A percentile compares a stretch with the other conserved stretches of the same genome.
phyloP scores from a whole-genome alignment of 495 filamentous ascomycete species.

The Xylaria curta region DNA sequence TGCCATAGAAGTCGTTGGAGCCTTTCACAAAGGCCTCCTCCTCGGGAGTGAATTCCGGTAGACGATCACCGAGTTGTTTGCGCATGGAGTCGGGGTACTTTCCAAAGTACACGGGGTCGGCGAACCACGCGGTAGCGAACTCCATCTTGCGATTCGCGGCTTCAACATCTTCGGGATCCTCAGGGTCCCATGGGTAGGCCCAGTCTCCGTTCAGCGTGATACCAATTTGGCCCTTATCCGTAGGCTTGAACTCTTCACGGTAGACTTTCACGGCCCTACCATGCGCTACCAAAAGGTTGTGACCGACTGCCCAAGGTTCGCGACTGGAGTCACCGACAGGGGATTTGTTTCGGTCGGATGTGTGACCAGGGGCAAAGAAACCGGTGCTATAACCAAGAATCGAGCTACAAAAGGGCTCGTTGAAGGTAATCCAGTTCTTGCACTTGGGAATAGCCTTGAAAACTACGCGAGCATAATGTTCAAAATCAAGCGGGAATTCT shows the following conservation, averaged over 20 bases:
- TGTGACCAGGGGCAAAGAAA: constrained; percentile 65
- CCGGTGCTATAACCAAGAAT: constrained; percentile 67
- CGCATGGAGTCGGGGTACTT: constrained; percentile 79
- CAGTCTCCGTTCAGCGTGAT: constrained; percentile 70
- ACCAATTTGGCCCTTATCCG: constrained; percentile 64
- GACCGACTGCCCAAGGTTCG: constrained; percentile 67
- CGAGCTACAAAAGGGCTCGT: constrained; percentile 68
- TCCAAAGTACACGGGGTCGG: constrained; percentile 77
- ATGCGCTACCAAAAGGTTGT: constrained; percentile 66
- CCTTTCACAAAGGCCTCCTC: constrained; percentile 72
- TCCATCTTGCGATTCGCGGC: constrained; percentile 69
- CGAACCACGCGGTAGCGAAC: constrained; percentile 72
- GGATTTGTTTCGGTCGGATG: constrained; percentile 62
- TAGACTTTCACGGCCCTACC: constrained; percentile 69
- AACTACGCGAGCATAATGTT: constrained; percentile 63
- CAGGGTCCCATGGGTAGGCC: constrained; percentile 62
- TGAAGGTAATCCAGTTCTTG: constrained; percentile 72
- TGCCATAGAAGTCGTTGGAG: constrained; percentile 83
- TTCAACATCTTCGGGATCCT: constrained; percentile 62
- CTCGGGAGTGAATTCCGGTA: constrained; percentile 69
- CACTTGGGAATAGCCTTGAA: constrained; percentile 66
- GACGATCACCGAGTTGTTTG: constrained; percentile 72
- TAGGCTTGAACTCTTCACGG: constrained; percentile 70
- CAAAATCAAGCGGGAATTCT: constrained; percentile 66
- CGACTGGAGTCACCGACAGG: constrained; percentile 61